phyloP scores from a whole-genome alignment of 2,329 filamentous ascomycete species.

The Phaeosphaeriaceae sp. region DNA sequence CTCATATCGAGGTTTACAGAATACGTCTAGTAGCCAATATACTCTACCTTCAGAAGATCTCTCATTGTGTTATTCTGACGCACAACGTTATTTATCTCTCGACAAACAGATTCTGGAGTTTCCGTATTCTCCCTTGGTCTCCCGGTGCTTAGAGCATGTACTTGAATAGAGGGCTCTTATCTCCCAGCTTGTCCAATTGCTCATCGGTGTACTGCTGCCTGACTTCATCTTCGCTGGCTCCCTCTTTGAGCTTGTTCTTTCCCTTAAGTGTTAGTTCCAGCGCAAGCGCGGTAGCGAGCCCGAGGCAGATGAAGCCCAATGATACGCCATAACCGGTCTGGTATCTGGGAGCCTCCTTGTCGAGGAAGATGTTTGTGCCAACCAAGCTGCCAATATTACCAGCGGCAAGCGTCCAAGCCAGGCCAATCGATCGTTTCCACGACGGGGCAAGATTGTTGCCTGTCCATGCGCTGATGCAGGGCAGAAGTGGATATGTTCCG shows the following conservation, averaged over 20 bases:
- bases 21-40: too few relatives aligned
- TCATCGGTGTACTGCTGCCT: neutral
- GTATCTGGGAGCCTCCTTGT: neutral
- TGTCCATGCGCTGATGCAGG: slow-evolving; percentile 2
- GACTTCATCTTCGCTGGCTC: slow-evolving; percentile 1
- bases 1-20: too few relatives aligned
- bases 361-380: slow-evolving; percentile 1
- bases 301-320: neutral
- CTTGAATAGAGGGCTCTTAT: slow-evolving; percentile 4
- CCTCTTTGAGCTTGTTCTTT: slow-evolving; percentile 1
- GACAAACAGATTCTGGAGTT: too few relatives aligned
- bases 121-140: too few relatives aligned
- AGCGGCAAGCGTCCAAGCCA: neutral
- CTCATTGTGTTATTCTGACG: too few relatives aligned
- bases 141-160: neutral
- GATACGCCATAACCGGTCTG: neutral
- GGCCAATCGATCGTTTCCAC: neutral
- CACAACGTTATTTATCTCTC: too few relatives aligned
- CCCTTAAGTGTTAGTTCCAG: neutral
- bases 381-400: slow-evolving; percentile 6
- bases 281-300: neutral
- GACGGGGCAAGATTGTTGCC: slow-evolving; percentile 3
- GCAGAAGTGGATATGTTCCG: neutral
- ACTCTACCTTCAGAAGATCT: too few relatives aligned
- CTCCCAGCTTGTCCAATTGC: slow-evolving; percentile 2